phyloP scores from a whole-genome alignment of 2,329 filamentous ascomycete species.

The Leptographium flavum region DNA sequence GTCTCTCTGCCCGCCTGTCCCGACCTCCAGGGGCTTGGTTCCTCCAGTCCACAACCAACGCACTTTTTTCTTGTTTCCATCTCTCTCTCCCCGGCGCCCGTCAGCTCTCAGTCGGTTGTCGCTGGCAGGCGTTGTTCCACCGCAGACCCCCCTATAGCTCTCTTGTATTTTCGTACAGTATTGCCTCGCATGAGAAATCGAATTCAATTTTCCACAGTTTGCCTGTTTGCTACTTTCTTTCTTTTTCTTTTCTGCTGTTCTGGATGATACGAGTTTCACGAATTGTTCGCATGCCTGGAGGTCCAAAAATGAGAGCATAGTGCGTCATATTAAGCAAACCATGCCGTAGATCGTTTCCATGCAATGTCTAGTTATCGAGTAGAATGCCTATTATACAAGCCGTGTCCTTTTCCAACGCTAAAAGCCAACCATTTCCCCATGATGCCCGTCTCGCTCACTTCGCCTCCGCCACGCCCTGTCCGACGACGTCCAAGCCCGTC shows the following conservation, averaged over 20 bases:
- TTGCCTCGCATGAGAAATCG: conserved; percentile 7
- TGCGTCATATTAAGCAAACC: too few species aligned
- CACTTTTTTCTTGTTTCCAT: neutral
- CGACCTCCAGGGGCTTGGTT: neutral
- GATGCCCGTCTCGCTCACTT: too few species aligned
- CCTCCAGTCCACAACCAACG: neutral
- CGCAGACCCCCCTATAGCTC: conserved; percentile 1
- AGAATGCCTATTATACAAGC: too few species aligned
- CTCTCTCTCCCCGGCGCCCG: neutral
- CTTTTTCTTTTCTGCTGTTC: neutral
- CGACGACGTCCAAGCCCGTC: conserved; percentile 37
- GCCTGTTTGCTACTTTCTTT: neutral
- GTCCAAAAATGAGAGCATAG: too few species aligned
- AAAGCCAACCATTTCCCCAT: neutral
- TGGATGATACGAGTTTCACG: too few species aligned
- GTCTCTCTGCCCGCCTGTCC: neutral
- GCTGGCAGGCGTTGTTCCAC: conserved; percentile 1
- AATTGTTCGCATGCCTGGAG: too few species aligned
- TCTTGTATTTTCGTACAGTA: conserved; percentile 7
- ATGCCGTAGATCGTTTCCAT: too few species aligned
- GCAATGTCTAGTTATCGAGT: too few species aligned
- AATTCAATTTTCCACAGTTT: conserved; percentile 2
- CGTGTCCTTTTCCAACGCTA: too few species aligned
- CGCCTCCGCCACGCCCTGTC: neutral
- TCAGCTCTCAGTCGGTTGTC: neutral